Percentiles rank a stretch among this genome's conserved stretches.
Evolutionary conservation across 208 protist genomes (phyloP).

Genomic region (Porcisia deanei): DNA sequence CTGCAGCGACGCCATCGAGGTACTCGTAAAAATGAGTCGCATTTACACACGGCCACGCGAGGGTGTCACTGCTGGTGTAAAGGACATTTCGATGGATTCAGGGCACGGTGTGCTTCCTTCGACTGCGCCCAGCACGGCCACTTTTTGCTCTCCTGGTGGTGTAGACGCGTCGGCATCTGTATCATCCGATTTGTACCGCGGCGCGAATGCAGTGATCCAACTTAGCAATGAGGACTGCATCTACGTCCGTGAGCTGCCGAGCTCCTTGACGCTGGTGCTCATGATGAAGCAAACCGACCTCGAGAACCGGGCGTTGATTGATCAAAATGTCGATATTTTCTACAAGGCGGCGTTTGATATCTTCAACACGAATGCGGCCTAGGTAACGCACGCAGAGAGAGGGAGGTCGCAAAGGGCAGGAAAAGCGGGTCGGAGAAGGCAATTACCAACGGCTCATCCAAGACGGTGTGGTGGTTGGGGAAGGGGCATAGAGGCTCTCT

Average conservation of each 20-base stretch:
- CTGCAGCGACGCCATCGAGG: constrained; percentile 88
- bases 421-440: not conserved
- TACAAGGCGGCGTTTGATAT: constrained; percentile 75
- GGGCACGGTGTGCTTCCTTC: not conserved
- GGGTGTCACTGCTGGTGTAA: not conserved
- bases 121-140: not conserved
- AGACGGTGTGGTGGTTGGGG: not conserved
- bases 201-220: constrained; percentile 34
- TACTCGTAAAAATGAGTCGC: constrained; percentile 73
- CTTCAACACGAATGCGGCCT: constrained; percentile 47
- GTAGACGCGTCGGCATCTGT: not conserved
- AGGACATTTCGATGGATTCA: not conserved
- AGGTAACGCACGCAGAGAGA: not conserved
- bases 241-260: constrained; percentile 87
- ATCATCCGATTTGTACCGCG: constrained; percentile 26
- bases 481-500: not conserved
- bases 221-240: constrained; percentile 69
- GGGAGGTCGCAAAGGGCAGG: not conserved
- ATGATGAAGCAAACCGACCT: constrained; percentile 84
- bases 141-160: not conserved
- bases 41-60: constrained; percentile 46
- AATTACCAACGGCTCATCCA: not conserved
- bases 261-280: constrained; percentile 80
- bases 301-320: constrained; percentile 73
- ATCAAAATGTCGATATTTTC: constrained; percentile 85